Base-by-base conservation (phyloP, 768 basidiomycete species). In the Chiua virens region DNA sequence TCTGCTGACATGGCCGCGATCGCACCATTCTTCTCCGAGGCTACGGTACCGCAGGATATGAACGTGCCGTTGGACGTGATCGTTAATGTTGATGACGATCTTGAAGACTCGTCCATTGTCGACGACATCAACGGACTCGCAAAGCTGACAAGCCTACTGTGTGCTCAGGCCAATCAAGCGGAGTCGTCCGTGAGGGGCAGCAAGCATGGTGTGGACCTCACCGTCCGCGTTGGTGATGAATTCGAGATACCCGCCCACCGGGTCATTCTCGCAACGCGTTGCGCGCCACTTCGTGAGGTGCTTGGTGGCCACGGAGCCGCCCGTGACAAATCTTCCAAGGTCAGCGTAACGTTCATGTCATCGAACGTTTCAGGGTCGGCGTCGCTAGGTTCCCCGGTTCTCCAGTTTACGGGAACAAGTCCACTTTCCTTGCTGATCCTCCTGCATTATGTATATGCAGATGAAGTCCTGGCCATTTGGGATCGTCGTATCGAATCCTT, bases 391-490 rank as follows among this genome's bases (percentile, higher is more conserved):
- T 45, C 32, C 28, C 36, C 44, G 2, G 35, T 27, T 8, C 51
- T 27, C 25, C 25, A 8, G 25, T 27, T 27, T 8, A 27, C 25
- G 8, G 25, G 25, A 27, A 27, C 8, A 53, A 79, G 83, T 40
- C 76, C 86, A 0, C 70, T 95, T 8, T 73, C 91, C 0, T 68
- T 87, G 17, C 78, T 98, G 15, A 77, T 96, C 20, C 72, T 98
- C 18, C 66, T 97, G 18, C 78, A 84, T 21, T 98, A 93, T 61
- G 69, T 98, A 17, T 98, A 98, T 68, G 79, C 89, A 1, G 96
- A 99, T 65, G 79, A 85, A 37, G 68, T 95, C 2, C 73, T 91
- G 11, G 84, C 91, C 0, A 67, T 94, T 14, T 95, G 93, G 91
- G 95, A 98, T 64, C 75, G 77, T 13, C 81, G 92, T n/a, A 75